These are phyloP conservation scores for Nigrospora osmanthi DNA, from an alignment of 2,329 filamentous ascomycete species.

Conservation along the genomic window DNA sequence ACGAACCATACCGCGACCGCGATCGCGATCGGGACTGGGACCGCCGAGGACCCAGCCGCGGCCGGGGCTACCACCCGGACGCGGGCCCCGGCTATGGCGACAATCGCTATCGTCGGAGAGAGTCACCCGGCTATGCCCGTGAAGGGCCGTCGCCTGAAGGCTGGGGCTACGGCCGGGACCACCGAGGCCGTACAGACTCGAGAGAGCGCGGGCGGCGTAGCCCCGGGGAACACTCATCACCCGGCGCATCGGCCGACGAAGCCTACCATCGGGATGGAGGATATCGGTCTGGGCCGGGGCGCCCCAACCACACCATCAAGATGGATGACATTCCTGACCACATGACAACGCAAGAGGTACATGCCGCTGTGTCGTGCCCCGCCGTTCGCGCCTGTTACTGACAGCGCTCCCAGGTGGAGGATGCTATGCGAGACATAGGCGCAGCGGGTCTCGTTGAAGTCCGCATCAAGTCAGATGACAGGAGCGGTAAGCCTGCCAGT, in stretches of 20 bases:
- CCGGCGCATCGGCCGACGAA: constrained; percentile 15
- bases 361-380: not conserved
- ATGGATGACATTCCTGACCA: constrained; percentile 22
- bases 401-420: constrained; percentile 15
- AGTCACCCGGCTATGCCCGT: constrained; percentile 7
- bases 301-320: constrained; percentile 23
- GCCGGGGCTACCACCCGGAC: constrained; percentile 1
- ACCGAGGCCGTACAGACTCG: constrained; percentile 13
- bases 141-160: not conserved
- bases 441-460: constrained; percentile 20
- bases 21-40: constrained; percentile 11
- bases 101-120: constrained; percentile 9
- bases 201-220: constrained; percentile 11
- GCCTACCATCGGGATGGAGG: constrained; percentile 13
- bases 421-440: constrained; percentile 18
- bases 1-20: constrained; percentile 14
- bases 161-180: constrained; percentile 11
- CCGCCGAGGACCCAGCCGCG: not conserved
- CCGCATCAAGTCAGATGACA: constrained; percentile 22
- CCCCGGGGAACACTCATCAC: constrained; percentile 15
- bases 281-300: constrained; percentile 17
- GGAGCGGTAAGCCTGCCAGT: constrained; percentile 11
- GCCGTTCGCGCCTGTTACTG: not conserved
- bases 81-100: constrained; percentile 5
- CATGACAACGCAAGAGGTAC: constrained; percentile 18